Percentiles rank a stretch among this genome's conserved stretches.
Evolutionary conservation across 305 asterid species (phyloP).

Genomic region (Fraxinus greggii): DNA sequence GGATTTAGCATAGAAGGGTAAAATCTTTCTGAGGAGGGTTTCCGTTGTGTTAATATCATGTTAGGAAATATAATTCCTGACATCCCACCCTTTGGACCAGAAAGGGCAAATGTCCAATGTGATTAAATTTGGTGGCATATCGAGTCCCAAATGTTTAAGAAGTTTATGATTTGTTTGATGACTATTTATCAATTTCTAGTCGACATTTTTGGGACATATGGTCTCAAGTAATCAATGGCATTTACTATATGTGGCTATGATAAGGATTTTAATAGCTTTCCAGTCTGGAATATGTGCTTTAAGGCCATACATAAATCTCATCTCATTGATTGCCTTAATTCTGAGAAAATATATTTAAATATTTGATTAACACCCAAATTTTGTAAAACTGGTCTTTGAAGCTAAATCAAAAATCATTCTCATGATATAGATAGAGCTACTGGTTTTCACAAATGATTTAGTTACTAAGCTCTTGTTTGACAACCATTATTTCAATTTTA

Average conservation of each 20-base stretch:
- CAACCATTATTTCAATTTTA: neutral
- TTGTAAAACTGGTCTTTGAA: neutral
- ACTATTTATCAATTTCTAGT: neutral
- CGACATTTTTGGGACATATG: neutral
- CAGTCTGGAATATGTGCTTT: neutral
- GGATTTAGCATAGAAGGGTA: neutral
- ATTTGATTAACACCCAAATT: neutral
- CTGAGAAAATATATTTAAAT: neutral
- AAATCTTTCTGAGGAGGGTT: neutral
- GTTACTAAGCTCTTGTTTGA: neutral
- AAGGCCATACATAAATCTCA: neutral
- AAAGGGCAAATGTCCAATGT: neutral
- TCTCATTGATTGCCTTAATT: neutral
- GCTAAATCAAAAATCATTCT: neutral
- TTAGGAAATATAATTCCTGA: neutral
- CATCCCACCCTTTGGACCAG: neutral
- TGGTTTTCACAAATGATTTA: conserved; percentile 4
- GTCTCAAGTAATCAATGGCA: neutral
- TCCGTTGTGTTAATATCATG: neutral
- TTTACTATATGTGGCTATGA: neutral
- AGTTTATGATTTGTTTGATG: neutral
- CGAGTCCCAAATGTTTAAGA: neutral
- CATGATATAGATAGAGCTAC: conserved; percentile 10
- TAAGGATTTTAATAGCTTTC: neutral
- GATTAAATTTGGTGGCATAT: neutral